Evolutionary conservation across 2,329 filamentous ascomycete genomes (phyloP).

Genomic region (Diplodia sapinea): DNA sequence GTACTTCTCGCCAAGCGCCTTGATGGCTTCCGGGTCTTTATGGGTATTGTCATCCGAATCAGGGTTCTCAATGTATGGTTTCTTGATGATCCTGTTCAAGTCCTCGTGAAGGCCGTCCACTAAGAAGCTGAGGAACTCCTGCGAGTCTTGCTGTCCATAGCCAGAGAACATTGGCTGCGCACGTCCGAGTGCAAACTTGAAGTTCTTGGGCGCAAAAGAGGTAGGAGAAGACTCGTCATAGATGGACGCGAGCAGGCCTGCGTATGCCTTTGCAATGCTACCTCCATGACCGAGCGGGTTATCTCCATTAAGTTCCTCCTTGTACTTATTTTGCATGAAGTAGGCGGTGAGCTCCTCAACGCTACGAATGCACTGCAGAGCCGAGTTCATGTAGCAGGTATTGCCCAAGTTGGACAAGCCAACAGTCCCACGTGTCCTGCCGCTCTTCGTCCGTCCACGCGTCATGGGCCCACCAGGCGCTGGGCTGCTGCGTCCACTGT

Average conservation of each 20-base stretch:
- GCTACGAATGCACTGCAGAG: slow-evolving; percentile 89
- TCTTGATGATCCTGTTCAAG: slow-evolving; percentile 89
- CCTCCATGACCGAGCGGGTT: slow-evolving; percentile 89
- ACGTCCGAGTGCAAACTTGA: slow-evolving; percentile 81
- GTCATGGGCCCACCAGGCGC: slow-evolving; percentile 67
- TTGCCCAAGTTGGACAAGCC: slow-evolving; percentile 92
- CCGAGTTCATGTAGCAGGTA: slow-evolving; percentile 99
- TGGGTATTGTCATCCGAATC: slow-evolving; percentile 98
- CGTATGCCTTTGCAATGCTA: slow-evolving; percentile 84
- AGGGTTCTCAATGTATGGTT: slow-evolving; percentile 96
- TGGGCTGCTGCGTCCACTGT: slow-evolving; percentile 72
- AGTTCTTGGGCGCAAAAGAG: slow-evolving; percentile 78
- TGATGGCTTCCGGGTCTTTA: slow-evolving; percentile 77
- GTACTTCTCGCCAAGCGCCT: slow-evolving; percentile 82
- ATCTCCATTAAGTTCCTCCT: slow-evolving; percentile 78
- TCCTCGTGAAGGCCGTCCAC: slow-evolving; percentile 96
- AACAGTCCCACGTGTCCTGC: slow-evolving; percentile 74
- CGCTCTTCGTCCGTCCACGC: slow-evolving; percentile 72
- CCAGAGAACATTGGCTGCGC: slow-evolving; percentile 88
- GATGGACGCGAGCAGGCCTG: slow-evolving; percentile 74
- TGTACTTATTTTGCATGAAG: slow-evolving; percentile 73
- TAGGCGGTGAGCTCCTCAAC: slow-evolving; percentile 94
- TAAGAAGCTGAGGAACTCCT: slow-evolving; percentile 94
- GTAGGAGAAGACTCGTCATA: slow-evolving; percentile 70
- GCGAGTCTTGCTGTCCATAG: slow-evolving; percentile 95